Base-by-base conservation (phyloP, 2,329 filamentous ascomycete genomes). In the Xylaria arbuscula region DNA sequence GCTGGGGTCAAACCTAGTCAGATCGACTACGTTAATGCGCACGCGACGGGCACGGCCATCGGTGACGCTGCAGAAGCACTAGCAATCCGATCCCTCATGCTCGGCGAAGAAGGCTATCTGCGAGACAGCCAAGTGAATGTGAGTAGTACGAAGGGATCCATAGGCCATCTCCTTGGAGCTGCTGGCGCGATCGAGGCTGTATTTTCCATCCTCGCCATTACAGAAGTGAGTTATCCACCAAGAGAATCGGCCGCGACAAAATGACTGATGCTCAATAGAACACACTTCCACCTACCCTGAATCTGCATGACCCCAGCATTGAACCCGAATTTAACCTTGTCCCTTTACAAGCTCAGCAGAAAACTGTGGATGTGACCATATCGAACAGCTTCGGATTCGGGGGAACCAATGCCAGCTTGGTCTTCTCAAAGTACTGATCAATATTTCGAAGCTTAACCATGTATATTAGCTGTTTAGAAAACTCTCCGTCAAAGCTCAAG, bases 311-410 rank as follows among this genome's bases (percentile, higher is more conserved):
- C 7, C 85, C 90, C 6, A 88, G 90, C 51, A 84, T 88, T 1
- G 86, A 89, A 3, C 91, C 93, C 62, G 83, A 89, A 71, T 97
- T 95, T 82, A 98, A 98, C 77, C 95, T 98, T 79, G 90, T 97
- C 3, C 88, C 94, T 0, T 84, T 89, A 3, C 77, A 83, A 54
- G 86, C 93, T 0, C 94, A 98, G 79, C 80, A 91, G 61, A 90
- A 88, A 72, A 78, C 84, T 2, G 88, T 98, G 11, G 83, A 89
- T 66, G 90, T 95, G 24, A 93, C 92, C 5, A 75, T 99, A 66
- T 96, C 93, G 3, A 99, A 99, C 77, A 98, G 95, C 78, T 99
- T 99, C 81, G 96, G 96, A 0, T 99, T 99, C 82, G 96, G 96
- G 11, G 96, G 96, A 17, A 98, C 95, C 1, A 99, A 99, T 82